phyloP scores from a whole-genome alignment of 106 monocot genomes.

The Allium fistulosum region DNA sequence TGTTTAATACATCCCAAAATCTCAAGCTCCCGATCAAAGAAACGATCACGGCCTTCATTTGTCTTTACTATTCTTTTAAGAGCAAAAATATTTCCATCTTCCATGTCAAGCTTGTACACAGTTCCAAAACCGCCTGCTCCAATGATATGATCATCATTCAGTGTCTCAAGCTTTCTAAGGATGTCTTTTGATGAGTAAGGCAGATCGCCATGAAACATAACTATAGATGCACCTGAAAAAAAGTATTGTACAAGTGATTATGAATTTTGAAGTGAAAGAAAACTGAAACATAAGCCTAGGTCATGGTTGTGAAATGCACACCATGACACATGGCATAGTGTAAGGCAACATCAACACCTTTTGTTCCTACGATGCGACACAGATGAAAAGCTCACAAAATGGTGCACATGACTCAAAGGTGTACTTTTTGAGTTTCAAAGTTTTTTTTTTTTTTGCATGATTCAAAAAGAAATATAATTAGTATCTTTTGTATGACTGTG shows the following conservation, averaged over 20 bases:
- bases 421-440: too few relatives aligned
- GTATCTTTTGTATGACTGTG: too few relatives aligned
- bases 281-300: background rate
- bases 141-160: slow-evolving; percentile 77
- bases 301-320: background rate
- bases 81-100: slow-evolving; percentile 91
- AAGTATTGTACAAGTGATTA: background rate
- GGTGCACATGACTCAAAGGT: too few relatives aligned
- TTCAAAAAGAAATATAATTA: too few relatives aligned
- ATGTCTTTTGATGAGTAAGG: slow-evolving; percentile 95
- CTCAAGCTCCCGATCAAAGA: slow-evolving; percentile 95
- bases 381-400: too few relatives aligned
- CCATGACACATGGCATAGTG: background rate
- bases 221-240: slow-evolving; percentile 80
- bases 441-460: too few relatives aligned
- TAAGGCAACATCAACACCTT: too few relatives aligned
- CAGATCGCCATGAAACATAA: slow-evolving; percentile 98
- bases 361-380: too few relatives aligned
- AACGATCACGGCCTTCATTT: slow-evolving; percentile 71
- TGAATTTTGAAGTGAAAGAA: too few relatives aligned
- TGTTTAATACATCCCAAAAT: slow-evolving; percentile 97
- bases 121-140: slow-evolving; percentile 93
- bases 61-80: slow-evolving; percentile 92
- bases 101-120: slow-evolving; percentile 93
- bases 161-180: slow-evolving; percentile 66